These are phyloP conservation scores for Dipteronia sinensis DNA, from an alignment of 345 rosid genomes.

Conservation along the genomic window DNA sequence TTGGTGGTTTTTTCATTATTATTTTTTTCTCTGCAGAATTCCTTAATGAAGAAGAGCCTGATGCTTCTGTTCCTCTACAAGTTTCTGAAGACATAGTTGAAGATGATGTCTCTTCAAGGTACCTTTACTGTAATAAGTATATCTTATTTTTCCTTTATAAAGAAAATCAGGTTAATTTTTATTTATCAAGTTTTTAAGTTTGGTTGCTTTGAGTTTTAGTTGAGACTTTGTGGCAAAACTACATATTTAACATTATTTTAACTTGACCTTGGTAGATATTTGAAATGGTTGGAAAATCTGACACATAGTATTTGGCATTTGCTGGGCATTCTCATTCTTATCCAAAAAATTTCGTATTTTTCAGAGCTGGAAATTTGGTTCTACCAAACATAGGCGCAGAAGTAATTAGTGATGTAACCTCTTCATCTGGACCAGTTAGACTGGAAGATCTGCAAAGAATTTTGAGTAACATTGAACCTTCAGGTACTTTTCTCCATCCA, in stretches of 20 bases:
- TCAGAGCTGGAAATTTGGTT: conserved; percentile 80
- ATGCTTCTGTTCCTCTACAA: conserved; percentile 57
- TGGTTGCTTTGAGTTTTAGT: conserved; percentile 10
- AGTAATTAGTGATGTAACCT: conserved; percentile 65
- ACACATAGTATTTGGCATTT: neutral
- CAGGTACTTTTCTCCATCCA: conserved; percentile 42
- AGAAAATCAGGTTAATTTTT: neutral
- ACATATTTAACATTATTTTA: neutral
- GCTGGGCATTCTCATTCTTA: neutral
- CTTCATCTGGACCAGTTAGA: conserved; percentile 87
- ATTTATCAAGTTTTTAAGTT: neutral
- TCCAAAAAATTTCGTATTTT: conserved; percentile 13
- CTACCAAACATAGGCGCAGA: conserved; percentile 65
- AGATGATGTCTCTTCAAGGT: conserved; percentile 91
- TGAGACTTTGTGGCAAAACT: neutral
- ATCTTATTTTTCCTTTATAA: neutral
- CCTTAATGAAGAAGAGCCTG: conserved; percentile 59
- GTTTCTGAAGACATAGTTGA: conserved; percentile 72
- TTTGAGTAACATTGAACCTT: conserved; percentile 74
- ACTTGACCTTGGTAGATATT: neutral
- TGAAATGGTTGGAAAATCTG: neutral
- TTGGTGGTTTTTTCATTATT: neutral
- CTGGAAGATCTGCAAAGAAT: conserved; percentile 91
- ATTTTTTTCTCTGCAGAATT: conserved; percentile 44
- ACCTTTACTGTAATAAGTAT: conserved; percentile 4